Percentiles rank a stretch among this genome's conserved stretches.
These are phyloP conservation scores for Agrocybe pediades DNA, from an alignment of 768 basidiomycete species.

Conservation along the genomic window DNA sequence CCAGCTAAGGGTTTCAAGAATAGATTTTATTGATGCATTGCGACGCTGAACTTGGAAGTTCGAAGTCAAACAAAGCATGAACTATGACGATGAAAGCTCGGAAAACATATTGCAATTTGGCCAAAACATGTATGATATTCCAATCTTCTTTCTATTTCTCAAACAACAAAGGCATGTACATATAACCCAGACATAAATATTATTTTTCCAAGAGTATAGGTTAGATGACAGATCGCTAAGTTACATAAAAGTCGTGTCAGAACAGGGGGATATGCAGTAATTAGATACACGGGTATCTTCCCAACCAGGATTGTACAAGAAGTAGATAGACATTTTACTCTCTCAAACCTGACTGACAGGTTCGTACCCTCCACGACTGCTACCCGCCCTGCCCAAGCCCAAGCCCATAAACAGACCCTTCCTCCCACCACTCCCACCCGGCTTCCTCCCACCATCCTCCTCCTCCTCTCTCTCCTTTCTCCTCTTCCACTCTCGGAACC, in stretches of 20 bases:
- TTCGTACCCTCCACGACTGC: slow-evolving; percentile 61
- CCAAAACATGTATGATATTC: too few species aligned
- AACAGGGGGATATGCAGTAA: slow-evolving; percentile 11
- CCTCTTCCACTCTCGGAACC: slow-evolving; percentile 75
- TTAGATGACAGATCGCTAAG: slow-evolving; percentile 8
- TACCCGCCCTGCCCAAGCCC: slow-evolving; percentile 48
- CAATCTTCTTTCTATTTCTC: too few species aligned
- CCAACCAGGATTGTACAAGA: slow-evolving; percentile 2
- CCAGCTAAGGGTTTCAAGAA: too few species aligned
- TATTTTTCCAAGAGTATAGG: not conserved
- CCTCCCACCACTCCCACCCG: slow-evolving; percentile 30
- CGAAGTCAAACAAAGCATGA: too few species aligned
- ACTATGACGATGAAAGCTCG: too few species aligned
- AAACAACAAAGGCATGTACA: too few species aligned
- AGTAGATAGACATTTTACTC: not conserved
- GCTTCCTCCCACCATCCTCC: slow-evolving; percentile 41
- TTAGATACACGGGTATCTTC: slow-evolving; percentile 18
- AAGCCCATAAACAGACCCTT: slow-evolving; percentile 61
- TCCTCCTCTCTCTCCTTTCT: slow-evolving; percentile 62
- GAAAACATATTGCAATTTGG: too few species aligned
- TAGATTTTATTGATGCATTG: too few species aligned
- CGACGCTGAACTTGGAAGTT: too few species aligned
- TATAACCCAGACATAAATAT: not conserved
- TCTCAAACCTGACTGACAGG: slow-evolving; percentile 62
- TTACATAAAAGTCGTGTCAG: slow-evolving; percentile 17